Percentiles rank a stretch among this genome's conserved stretches.
These are phyloP conservation scores for Penicillium occitanis DNA, from an alignment of 2,329 filamentous ascomycete genomes.

Conservation along the genomic window DNA sequence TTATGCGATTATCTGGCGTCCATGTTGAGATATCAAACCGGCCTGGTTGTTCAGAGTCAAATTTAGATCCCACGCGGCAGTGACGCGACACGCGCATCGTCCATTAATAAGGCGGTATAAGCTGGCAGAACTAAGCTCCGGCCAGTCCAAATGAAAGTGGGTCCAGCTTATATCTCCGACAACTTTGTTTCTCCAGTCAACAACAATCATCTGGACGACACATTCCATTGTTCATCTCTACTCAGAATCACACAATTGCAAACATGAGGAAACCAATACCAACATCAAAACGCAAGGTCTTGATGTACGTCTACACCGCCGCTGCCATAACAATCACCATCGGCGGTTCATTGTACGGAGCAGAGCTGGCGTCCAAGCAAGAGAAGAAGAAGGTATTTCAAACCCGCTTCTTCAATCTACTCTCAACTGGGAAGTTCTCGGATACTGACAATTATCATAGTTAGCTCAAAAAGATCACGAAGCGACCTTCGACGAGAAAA, in stretches of 20 bases:
- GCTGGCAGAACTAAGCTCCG: conserved; percentile 24
- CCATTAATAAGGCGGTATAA: conserved; percentile 10
- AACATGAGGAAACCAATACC: conserved; percentile 7
- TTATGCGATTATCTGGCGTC: neutral
- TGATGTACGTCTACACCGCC: conserved; percentile 55
- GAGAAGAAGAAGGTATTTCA: conserved; percentile 52
- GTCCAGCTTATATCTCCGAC: conserved; percentile 1
- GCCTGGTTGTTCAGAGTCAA: neutral
- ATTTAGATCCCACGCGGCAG: conserved; percentile 3
- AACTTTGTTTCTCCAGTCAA: neutral
- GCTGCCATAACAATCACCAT: conserved; percentile 58
- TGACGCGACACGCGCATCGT: conserved; percentile 15
- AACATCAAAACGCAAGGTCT: conserved; percentile 39
- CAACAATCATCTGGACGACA: neutral
- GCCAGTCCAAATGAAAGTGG: conserved; percentile 12
- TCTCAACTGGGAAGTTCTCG: neutral
- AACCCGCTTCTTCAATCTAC: neutral
- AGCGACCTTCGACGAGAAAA: conserved; percentile 55
- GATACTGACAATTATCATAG: conserved; percentile 31
- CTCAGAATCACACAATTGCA: neutral
- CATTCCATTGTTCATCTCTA: neutral
- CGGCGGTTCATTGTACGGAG: conserved; percentile 60
- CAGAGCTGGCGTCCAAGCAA: conserved; percentile 56
- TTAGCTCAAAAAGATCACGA: conserved; percentile 49
- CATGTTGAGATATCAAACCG: neutral